A percentile compares a stretch with the other conserved stretches of the same genome.
These are phyloP conservation scores for Breynia disticha DNA, from an alignment of 441 rosid genomes.

Conservation along the genomic window DNA sequence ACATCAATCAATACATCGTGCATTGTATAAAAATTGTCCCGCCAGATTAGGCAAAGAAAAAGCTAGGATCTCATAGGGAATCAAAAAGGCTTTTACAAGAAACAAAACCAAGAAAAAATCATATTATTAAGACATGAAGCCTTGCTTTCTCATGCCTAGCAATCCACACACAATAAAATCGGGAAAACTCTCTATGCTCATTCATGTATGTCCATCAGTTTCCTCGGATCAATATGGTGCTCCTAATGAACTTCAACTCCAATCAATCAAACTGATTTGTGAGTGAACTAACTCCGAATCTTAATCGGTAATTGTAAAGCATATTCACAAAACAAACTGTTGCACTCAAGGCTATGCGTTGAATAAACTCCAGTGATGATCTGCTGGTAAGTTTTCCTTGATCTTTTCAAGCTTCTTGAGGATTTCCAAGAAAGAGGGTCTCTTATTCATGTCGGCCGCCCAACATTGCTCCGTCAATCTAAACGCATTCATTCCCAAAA, in stretches of 20 bases:
- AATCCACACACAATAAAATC: background rate
- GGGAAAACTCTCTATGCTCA: background rate
- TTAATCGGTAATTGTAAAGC: too few relatives aligned
- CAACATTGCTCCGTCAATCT: slow-evolving; percentile 80
- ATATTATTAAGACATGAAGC: background rate
- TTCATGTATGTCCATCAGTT: too few relatives aligned
- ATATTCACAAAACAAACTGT: too few relatives aligned
- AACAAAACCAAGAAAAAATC: background rate
- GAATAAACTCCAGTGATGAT: slow-evolving; percentile 83
- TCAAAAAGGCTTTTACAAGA: background rate
- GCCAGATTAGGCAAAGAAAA: background rate
- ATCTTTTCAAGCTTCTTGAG: slow-evolving; percentile 90
- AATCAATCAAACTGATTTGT: too few relatives aligned
- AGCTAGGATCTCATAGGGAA: background rate
- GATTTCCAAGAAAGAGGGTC: slow-evolving; percentile 88
- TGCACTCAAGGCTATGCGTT: slow-evolving; percentile 27
- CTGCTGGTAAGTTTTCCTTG: slow-evolving; percentile 55
- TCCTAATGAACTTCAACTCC: too few relatives aligned
- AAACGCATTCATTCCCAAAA: slow-evolving; percentile 8
- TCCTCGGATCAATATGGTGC: too few relatives aligned
- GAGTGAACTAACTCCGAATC: too few relatives aligned
- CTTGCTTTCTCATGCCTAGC: background rate
- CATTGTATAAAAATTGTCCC: background rate
- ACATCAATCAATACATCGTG: background rate
- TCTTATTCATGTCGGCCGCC: slow-evolving; percentile 76